phyloP scores from a whole-genome alignment of 106 monocot species.

The Dendrobium huoshanense region DNA sequence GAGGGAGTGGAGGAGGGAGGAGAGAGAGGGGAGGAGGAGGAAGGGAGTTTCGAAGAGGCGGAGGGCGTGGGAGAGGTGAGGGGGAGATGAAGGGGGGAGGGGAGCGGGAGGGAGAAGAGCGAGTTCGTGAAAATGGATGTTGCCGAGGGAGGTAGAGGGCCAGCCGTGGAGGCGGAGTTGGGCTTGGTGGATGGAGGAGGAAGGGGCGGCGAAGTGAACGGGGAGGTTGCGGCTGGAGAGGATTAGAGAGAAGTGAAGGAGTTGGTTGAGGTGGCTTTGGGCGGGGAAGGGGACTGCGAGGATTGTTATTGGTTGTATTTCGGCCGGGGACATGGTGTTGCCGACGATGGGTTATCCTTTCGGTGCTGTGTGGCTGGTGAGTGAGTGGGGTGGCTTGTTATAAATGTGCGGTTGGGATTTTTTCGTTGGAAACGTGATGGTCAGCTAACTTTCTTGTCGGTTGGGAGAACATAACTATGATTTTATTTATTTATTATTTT shows the following conservation, averaged over 20 bases:
- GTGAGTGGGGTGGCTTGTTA: neutral
- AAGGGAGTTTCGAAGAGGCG: neutral
- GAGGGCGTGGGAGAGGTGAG: neutral
- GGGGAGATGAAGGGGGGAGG: neutral
- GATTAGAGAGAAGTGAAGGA: constrained; percentile 60
- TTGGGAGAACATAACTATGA: neutral
- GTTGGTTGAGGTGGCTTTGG: constrained; percentile 78
- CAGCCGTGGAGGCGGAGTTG: too few species aligned
- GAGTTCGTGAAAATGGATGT: neutral
- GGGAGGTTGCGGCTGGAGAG: constrained; percentile 28
- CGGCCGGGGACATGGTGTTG: neutral
- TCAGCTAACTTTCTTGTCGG: neutral
- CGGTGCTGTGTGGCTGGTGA: neutral
- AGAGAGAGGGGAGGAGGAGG: constrained; percentile 27
- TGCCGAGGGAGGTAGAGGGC: too few species aligned
- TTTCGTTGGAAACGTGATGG: neutral
- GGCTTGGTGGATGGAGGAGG: constrained; percentile 2
- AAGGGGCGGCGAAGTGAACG: constrained; percentile 47
- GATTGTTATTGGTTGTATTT: constrained; percentile 20
- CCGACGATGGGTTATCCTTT: neutral
- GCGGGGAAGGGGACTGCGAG: constrained; percentile 60
- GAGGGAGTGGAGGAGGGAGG: constrained; percentile 40
- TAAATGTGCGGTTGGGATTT: neutral
- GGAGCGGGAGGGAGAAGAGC: neutral
- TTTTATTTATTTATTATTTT: too few species aligned